Base-by-base conservation (phyloP, 1,139 yeast genomes). In the Candida sanyaensis region DNA sequence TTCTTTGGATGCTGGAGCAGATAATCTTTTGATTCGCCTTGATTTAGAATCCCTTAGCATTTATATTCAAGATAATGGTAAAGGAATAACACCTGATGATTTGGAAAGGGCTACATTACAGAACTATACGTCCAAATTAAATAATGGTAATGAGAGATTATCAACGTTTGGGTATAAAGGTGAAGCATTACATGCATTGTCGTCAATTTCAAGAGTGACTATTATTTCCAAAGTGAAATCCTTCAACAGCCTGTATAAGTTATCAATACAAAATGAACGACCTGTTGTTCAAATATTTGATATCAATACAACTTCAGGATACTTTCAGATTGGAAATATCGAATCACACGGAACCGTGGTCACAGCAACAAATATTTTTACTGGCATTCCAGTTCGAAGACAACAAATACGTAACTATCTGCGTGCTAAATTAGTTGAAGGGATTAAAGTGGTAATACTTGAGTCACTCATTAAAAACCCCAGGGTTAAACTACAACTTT, bases 151-250 rank as follows among this genome's bases (percentile, higher is more conserved):
- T 3, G 11, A 36, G n/a, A 79, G 9, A 90, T 86, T 50, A 62
- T 86, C 66, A 2, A 85, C 93, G 0, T 83, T 83, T 61, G 96
- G 96, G 0, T 89, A 86, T 60, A 72, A 92, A 52, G 97, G 97
- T 6, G 93, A 88, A 61, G 93, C 96, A 0, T 65, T 91, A 41
- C 83, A 88, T 28, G 80, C 87, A 49, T 80, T 90, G 26, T 53
- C 67, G 2, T 54, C 63, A 0, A 52, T 75, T 3, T 64, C 78
- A 1, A 60, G 66, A 9, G 30, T 75, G 11, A 57, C 71, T 0
- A 57, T 80, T 0, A 53, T 69, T 0, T 69, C 84, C 0, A 77
- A 72, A 45, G 50, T 49, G 0, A 37, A 43, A 9, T 36, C 38
- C 6, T 37, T 37, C 31, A 42, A 43, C 3, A 24, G 49, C 9